Evolutionary conservation across 352 stramenopile genomes (phyloP).

Genomic region (Globisporangium echinulatum): DNA sequence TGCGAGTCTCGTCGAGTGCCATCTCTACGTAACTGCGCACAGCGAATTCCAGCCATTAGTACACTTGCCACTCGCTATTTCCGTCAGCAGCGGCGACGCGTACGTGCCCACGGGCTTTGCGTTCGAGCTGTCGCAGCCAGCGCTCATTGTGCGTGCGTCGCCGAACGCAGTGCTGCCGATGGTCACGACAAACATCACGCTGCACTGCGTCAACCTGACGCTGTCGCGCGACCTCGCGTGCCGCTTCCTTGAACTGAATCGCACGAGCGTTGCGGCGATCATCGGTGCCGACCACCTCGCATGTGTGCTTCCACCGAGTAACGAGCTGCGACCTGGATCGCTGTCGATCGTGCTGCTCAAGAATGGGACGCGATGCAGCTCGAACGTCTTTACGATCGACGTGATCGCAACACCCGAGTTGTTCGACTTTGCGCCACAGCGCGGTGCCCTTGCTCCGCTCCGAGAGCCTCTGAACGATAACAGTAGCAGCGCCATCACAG

Average conservation of each 20-base stretch:
- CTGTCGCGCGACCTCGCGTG: constrained; percentile 22
- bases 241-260: constrained; percentile 19
- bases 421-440: constrained; percentile 23
- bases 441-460: background rate
- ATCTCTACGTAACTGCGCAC: background rate
- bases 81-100: constrained; percentile 17
- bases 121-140: constrained; percentile 22
- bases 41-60: background rate
- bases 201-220: constrained; percentile 16
- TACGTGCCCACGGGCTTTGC: constrained; percentile 28
- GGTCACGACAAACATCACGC: constrained; percentile 15
- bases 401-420: constrained; percentile 25
- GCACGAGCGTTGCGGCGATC: constrained; percentile 20
- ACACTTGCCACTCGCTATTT: constrained; percentile 20
- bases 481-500: background rate
- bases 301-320: constrained; percentile 13
- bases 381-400: constrained; percentile 21
- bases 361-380: constrained; percentile 16
- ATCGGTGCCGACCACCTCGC: constrained; percentile 14
- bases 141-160: constrained; percentile 11
- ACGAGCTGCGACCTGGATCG: constrained; percentile 8
- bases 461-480: background rate
- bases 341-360: constrained; percentile 17
- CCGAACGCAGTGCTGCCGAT: constrained; percentile 21
- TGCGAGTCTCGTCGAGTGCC: constrained; percentile 3